These are phyloP conservation scores for Ganoderma boninense DNA, from an alignment of 1,284 basidiomycete genomes.

Conservation along the genomic window DNA sequence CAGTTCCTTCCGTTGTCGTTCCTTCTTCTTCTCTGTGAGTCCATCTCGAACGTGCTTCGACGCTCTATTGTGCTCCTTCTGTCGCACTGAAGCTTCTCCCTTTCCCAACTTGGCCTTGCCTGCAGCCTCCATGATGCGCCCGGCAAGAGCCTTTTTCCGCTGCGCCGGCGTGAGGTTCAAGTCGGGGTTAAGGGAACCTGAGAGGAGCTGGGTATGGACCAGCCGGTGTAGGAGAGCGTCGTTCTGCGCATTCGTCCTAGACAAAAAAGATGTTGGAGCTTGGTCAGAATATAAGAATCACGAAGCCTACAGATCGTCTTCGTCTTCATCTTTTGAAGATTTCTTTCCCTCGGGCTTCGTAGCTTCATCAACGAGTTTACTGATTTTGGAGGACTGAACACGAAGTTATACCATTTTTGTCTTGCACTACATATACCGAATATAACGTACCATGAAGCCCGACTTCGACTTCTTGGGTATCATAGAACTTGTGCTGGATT, in stretches of 20 bases:
- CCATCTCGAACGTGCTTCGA: constrained; percentile 77
- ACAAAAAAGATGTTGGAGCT: constrained; percentile 8
- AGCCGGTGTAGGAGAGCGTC: constrained; percentile 78
- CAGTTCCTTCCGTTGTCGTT: constrained; percentile 59
- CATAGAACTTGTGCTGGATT: constrained; percentile 35
- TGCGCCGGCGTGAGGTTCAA: constrained; percentile 69
- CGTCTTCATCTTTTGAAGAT: constrained; percentile 37
- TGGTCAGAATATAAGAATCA: neutral
- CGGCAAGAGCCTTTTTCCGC: constrained; percentile 73
- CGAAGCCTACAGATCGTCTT: constrained; percentile 57
- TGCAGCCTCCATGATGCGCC: constrained; percentile 74
- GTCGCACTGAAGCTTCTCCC: constrained; percentile 67
- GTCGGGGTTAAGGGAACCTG: constrained; percentile 71
- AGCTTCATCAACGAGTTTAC: constrained; percentile 57
- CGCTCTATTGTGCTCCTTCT: constrained; percentile 70
- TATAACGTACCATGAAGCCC: constrained; percentile 73
- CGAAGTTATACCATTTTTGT: neutral
- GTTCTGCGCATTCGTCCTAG: constrained; percentile 75
- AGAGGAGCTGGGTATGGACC: constrained; percentile 79
- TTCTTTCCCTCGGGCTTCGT: constrained; percentile 35
- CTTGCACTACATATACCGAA: constrained; percentile 27
- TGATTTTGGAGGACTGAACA: constrained; percentile 77
- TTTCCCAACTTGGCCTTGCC: constrained; percentile 74
- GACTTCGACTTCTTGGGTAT: constrained; percentile 22
- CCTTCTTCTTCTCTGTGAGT: constrained; percentile 64